A percentile compares a stretch with the other conserved stretches of the same genome.
phyloP scores from a whole-genome alignment of 805 yeast genomes.

The Candida railenensis region DNA sequence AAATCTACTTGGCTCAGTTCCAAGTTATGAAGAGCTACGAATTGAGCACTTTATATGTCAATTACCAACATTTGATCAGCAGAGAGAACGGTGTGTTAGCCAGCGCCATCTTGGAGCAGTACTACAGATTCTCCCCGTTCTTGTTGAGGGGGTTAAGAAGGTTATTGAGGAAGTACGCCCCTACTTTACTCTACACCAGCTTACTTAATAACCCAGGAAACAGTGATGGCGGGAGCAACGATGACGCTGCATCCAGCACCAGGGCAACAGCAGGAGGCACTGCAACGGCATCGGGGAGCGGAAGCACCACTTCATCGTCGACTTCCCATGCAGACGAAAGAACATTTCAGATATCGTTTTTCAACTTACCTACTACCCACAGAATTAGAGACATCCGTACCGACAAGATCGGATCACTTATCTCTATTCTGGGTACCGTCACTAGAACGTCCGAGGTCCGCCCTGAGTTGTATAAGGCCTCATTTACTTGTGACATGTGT shows the following conservation, averaged over 20 bases:
- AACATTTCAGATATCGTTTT: conserved; percentile 86
- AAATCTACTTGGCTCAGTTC: conserved; percentile 73
- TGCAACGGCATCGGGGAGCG: conserved; percentile 20
- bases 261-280: background rate
- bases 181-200: conserved; percentile 51
- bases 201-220: conserved; percentile 38
- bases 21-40: conserved; percentile 78
- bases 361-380: conserved; percentile 76
- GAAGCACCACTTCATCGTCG: conserved; percentile 38
- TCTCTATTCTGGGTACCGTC: conserved; percentile 90
- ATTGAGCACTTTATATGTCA: conserved; percentile 75
- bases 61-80: conserved; percentile 72
- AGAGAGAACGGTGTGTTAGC: conserved; percentile 87
- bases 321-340: conserved; percentile 58
- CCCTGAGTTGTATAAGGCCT: conserved; percentile 85
- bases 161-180: conserved; percentile 73
- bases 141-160: conserved; percentile 71
- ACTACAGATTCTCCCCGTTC: conserved; percentile 88
- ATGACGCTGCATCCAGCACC: conserved; percentile 6
- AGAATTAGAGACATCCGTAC: conserved; percentile 90
- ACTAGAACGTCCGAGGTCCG: conserved; percentile 95
- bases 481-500: conserved; percentile 88
- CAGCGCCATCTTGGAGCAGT: conserved; percentile 85
- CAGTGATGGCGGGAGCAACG: conserved; percentile 35
- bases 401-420: conserved; percentile 79